Evolutionary conservation across 805 yeast genomes (phyloP), one percentile per base, ranked within the genome.

Genomic region (Pichia kluyveri): DNA sequence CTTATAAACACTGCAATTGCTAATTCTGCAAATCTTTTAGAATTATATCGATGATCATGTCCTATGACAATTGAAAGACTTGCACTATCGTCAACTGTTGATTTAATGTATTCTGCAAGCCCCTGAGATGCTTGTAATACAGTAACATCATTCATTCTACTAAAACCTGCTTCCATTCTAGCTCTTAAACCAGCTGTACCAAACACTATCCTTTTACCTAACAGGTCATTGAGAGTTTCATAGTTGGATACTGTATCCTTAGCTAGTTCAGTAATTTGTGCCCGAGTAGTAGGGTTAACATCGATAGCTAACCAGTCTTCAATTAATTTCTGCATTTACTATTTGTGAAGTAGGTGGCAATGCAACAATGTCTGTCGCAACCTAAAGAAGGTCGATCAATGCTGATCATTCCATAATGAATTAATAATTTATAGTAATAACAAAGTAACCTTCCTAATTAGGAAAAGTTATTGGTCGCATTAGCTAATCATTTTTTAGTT

Each of bases 131-230:
- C 90, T 67, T 91, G 98, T 41, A 87, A 60, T 1, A 91, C 84
- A 0, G 96, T 88, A 17, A 91, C 82, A 52, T 83, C 83, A 63
- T 93, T 91, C 91, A 93, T 85, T 55, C 89, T 77, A 45, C 79
- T 76, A 60, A 86, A 89, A 0, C 99, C 98, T 0, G 96, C 88
- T 52, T 82, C 90, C 96, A 93, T 89, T 23, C 73, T 69, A 2
- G 95, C 78, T 28, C 99, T 71, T 43, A 93, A 75, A 0, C 97
- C 98, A 3, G 98, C 96, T 0, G 98, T 91, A 0, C 98, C 98
- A 65, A 91, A 91, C 12, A 80, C 69, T 28, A 90, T 82, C 46
- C 96, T 66, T n/a, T 59, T 55, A 41, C 75, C 59, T 31, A 88
- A 69, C 44, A 84, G 70, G 38, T 60, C 60, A 41, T 75, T 77